Base-by-base conservation (phyloP, 2,329 filamentous ascomycete genomes). In the Curvularia eragrostidis region DNA sequence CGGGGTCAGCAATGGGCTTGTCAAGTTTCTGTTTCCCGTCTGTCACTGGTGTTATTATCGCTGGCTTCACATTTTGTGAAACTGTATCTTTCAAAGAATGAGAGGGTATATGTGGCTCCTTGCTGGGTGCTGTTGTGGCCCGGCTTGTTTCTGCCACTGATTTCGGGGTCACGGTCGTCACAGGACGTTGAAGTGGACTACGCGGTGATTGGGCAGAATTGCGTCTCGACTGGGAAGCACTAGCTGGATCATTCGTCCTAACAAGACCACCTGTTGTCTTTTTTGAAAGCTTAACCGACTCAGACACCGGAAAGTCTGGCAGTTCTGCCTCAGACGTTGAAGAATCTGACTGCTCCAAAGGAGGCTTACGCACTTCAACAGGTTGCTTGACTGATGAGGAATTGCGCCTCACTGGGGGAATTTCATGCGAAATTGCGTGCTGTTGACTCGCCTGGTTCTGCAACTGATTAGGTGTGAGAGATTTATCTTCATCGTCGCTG, bases 401-500 rank as follows among this genome's bases (percentile, higher is more conserved):
- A 24, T 54, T 51, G 19, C 18, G 54, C 10, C 13, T n/a, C 8
- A 28, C 23, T 24, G 13, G n/a, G 10, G 52, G 13, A 3, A 15
- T 18, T 47, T 36, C 34, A 36, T 36, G n/a, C 3, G 15, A 36
- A 5, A 13, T 6, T 36, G 5, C 34, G 2, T 36, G 50, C 13
- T 52, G 41, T 47, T 49, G 41, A 43, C 21, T 24, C 24, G n/a
- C 23, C 12, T 38, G 56, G 3, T 38, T 52, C 46, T 38, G 48
- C 7, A 51, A 39, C 2, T 21, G 23, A 12, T n/a, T 49, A n/a
- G 61, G 28, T 23, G 62, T 48, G 10, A 23, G 21, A 13, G 61
- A 65, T 19, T 66, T 62, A 7, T 67, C 59, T 5, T 69, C 63
- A 46, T 59, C 65, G 12, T 63, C 61, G 39, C 48, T 59, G 19